phyloP scores from a whole-genome alignment of 148 eudicot genomes.

The Polygonum aviculare region DNA sequence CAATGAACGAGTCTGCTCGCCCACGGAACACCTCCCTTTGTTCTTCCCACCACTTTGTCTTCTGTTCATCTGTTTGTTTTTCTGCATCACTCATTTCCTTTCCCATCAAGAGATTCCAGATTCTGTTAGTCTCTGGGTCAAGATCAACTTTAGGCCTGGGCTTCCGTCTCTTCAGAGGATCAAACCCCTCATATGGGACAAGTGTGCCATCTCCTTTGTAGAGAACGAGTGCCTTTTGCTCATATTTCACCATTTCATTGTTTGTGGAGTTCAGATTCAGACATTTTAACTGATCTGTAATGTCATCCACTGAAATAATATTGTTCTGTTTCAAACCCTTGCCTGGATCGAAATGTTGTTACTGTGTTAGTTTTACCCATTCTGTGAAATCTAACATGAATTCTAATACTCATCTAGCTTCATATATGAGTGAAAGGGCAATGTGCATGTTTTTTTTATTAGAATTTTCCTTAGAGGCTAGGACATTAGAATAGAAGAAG shows the following conservation, averaged over 20 bases:
- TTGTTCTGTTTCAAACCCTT: constrained; percentile 13
- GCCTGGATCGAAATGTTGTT: constrained; percentile 19
- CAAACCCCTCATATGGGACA: constrained; percentile 34
- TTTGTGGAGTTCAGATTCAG: constrained; percentile 24
- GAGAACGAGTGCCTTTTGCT: constrained; percentile 39
- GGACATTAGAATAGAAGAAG: not conserved
- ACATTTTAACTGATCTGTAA: constrained; percentile 23
- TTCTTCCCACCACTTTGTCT: constrained; percentile 64
- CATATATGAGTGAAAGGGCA: not conserved
- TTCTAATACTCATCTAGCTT: not conserved
- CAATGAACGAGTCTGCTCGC: constrained; percentile 61
- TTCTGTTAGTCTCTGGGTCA: constrained; percentile 58
- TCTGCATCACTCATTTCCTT: constrained; percentile 38
- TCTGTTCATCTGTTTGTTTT: constrained; percentile 32
- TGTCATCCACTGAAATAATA: constrained; percentile 23
- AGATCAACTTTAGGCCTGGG: constrained; percentile 63
- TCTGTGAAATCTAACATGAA: not conserved
- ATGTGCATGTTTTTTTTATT: not conserved
- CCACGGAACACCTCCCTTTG: constrained; percentile 57
- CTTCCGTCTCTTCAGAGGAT: constrained; percentile 33
- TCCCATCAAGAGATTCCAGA: constrained; percentile 69
- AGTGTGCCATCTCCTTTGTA: constrained; percentile 38
- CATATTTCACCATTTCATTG: constrained; percentile 16
- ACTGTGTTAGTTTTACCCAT: not conserved
- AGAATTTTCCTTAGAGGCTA: not conserved